These are phyloP conservation scores for Symbiotaphrina buchneri DNA, from an alignment of 495 filamentous ascomycete species.

Conservation along the genomic window DNA sequence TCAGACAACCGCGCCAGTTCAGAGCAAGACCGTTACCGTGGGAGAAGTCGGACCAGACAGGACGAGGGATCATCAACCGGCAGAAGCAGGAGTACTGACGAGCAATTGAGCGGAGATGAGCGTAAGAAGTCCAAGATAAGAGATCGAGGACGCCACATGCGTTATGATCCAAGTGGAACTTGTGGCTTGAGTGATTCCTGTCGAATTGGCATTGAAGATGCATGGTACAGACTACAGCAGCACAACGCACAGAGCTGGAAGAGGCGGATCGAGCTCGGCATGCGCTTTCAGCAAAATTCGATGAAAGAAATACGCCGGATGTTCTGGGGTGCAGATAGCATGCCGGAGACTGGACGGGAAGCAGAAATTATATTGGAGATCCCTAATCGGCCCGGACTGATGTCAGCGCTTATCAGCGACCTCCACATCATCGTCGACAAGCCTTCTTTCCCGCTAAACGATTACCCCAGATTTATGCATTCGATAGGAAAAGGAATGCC, in stretches of 20 bases:
- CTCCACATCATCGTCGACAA: conserved; percentile 75
- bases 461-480: conserved; percentile 66
- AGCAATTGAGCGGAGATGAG: neutral
- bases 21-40: conserved; percentile 15
- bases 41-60: conserved; percentile 1
- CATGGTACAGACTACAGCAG: conserved; percentile 46
- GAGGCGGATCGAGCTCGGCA: conserved; percentile 59
- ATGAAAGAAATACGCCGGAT: conserved; percentile 60
- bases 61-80: conserved; percentile 1
- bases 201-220: conserved; percentile 48
- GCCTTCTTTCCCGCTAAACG: conserved; percentile 64
- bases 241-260: conserved; percentile 88
- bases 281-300: conserved; percentile 40
- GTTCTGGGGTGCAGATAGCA: conserved; percentile 67
- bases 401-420: conserved; percentile 64
- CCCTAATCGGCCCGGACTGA: conserved; percentile 65
- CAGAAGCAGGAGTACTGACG: conserved; percentile 10
- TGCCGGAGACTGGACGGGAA: conserved; percentile 60
- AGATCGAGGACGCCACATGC: conserved; percentile 24
- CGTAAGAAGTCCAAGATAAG: neutral
- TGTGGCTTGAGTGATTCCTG: conserved; percentile 42
- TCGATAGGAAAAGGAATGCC: conserved; percentile 91
- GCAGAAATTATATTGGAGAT: conserved; percentile 71
- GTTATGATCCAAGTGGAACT: conserved; percentile 61
- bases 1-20: conserved; percentile 29